Conservation (phyloP, 2,329 filamentous ascomycete species). For the Fusarium napiforme region DNA sequence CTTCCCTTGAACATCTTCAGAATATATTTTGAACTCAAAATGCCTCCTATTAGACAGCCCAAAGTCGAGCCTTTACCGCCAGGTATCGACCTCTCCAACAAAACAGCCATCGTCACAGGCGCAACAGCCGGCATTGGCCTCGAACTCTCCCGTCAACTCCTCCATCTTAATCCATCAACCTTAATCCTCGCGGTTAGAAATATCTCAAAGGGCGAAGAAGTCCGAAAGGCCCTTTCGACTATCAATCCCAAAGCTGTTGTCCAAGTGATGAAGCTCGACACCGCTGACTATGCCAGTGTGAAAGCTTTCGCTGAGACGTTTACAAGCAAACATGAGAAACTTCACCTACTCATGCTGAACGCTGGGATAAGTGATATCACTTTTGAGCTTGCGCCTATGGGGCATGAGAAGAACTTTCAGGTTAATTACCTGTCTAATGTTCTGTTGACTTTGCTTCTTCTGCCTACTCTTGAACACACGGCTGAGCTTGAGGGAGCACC, state of each 20-base stretch:
- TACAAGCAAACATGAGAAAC: neutral
- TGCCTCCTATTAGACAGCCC: slow-evolving; percentile 23
- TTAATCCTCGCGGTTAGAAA: slow-evolving; percentile 56
- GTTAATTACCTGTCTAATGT: slow-evolving; percentile 46
- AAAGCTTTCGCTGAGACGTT: slow-evolving; percentile 7
- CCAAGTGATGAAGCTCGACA: slow-evolving; percentile 32
- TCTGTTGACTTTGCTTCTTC: slow-evolving; percentile 34
- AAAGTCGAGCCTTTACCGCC: slow-evolving; percentile 23
- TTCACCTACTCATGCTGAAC: slow-evolving; percentile 32
- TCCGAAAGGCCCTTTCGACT: slow-evolving; percentile 21
- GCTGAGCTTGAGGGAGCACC: slow-evolving; percentile 1
- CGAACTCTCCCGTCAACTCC: slow-evolving; percentile 53
- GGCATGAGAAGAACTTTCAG: slow-evolving; percentile 43
- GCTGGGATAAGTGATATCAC: slow-evolving; percentile 21
- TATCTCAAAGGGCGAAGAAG: slow-evolving; percentile 42
- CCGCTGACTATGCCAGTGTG: slow-evolving; percentile 20
- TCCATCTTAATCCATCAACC: slow-evolving; percentile 47
- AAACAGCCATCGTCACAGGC: slow-evolving; percentile 56
- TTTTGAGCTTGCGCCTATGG: slow-evolving; percentile 4
- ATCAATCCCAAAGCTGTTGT: slow-evolving; percentile 21
- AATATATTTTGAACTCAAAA: neutral
- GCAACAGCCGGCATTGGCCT: slow-evolving; percentile 56
- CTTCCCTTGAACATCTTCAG: rapidly evolving
- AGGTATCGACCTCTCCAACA: slow-evolving; percentile 37
- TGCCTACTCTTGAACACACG: slow-evolving; percentile 34